phyloP scores from a whole-genome alignment of 169 alveolate species.

The Plasmodium cynomolgi region DNA sequence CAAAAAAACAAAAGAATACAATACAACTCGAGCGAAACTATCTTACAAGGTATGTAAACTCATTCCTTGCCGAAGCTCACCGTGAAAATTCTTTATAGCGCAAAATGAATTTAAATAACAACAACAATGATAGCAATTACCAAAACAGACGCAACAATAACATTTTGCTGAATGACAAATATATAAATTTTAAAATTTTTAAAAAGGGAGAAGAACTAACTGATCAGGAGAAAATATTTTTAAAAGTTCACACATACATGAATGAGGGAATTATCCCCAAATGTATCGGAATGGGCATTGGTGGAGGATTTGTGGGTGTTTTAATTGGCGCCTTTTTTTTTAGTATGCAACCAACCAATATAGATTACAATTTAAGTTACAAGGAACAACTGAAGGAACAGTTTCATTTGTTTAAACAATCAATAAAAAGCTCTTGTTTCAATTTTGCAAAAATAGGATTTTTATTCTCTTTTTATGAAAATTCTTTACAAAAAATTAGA shows the following conservation, averaged over 20 bases:
- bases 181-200: conserved; percentile 60
- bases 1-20: neutral
- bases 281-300: conserved; percentile 71
- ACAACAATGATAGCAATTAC: conserved; percentile 13
- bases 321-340: conserved; percentile 55
- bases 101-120: conserved; percentile 50
- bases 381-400: conserved; percentile 61
- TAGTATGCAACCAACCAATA: conserved; percentile 65
- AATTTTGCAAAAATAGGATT: conserved; percentile 50
- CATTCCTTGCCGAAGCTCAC: neutral
- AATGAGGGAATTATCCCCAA: conserved; percentile 68
- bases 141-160: conserved; percentile 22
- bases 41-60: neutral
- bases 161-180: conserved; percentile 27
- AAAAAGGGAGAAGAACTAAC: conserved; percentile 70
- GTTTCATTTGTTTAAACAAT: conserved; percentile 60
- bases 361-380: conserved; percentile 62
- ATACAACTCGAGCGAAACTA: neutral
- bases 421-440: conserved; percentile 51
- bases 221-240: conserved; percentile 48
- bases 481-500: conserved; percentile 76
- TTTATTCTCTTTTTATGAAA: conserved; percentile 37
- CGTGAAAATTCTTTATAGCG: neutral
- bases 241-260: conserved; percentile 57
- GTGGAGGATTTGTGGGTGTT: conserved; percentile 68